Base-by-base conservation (phyloP, 2,329 filamentous ascomycete genomes). In the Trichoderma sp. region DNA sequence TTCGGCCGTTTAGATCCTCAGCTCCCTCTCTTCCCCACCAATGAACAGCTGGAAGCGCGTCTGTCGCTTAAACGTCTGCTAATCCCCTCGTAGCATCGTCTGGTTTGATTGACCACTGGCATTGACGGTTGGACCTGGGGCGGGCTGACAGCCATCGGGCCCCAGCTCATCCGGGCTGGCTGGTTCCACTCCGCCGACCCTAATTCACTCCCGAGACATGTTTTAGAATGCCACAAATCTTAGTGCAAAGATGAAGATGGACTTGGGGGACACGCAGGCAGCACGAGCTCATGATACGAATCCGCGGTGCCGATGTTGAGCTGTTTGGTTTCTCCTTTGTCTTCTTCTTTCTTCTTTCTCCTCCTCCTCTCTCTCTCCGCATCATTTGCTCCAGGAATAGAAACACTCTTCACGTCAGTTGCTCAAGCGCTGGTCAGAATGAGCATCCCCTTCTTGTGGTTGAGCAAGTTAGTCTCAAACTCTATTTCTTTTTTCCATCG, bases 181-280 rank as follows among this genome's bases (percentile, higher is more conserved):
- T 31, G 60, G 72, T 68, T 62, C 72, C 72, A 75, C 72, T 63
- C 24, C 38, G 64, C 64, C 41, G 60, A 73, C 69, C 60, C 69
- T 50, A 74, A 60, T 16, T 45, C 62, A 31, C 38, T 74, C 71
- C 71, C 71, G 71, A 66, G 71, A 74, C 60, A 73, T 73, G 60
- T 72, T 64, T 50, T 27, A 53, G 50, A 59, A 38, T 69, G 12
- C 31, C 16, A 38, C 21, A 41, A 18, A 64, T 53, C 24, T 62
- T 62, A 45, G 35, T 60, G 29, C 8, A 21, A 41, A n/a, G 21
- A 35, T 62, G 31, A 3, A 24, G n/a, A 71, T 16, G 12, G 38
- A 31, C 29, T n/a, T 18, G 9, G 29, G 24, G 7, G 6, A n/a
- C 12, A 27, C n/a, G n/a, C 7, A 50, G n/a, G n/a, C 21, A 27